phyloP scores from a whole-genome alignment of 1,284 basidiomycete genomes.

The Boletellus deceptivus region DNA sequence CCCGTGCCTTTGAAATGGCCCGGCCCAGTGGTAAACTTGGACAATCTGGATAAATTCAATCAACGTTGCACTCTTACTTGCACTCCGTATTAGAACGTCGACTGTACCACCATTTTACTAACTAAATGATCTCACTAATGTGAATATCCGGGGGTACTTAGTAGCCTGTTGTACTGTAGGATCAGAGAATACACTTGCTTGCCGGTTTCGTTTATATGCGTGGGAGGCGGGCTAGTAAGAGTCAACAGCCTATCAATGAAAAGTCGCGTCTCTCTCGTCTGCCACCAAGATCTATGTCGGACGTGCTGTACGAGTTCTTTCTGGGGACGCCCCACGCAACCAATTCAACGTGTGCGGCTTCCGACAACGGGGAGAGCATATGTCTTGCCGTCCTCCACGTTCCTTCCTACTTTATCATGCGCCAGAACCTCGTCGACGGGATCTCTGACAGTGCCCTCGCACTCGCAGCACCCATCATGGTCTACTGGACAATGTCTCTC shows the following conservation, averaged over 20 bases:
- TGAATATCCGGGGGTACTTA: conserved; percentile 30
- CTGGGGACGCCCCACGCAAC: neutral
- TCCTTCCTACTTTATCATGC: conserved; percentile 65
- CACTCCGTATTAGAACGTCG: conserved; percentile 21
- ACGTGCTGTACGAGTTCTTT: conserved; percentile 9
- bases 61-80: conserved; percentile 32
- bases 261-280: neutral
- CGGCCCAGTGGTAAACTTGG: conserved; percentile 27
- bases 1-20: conserved; percentile 16
- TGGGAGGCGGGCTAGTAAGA: conserved; percentile 8
- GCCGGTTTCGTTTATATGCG: conserved; percentile 4
- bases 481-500: conserved; percentile 87
- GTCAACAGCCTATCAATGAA: too few relatives aligned
- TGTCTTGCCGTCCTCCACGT: conserved; percentile 27
- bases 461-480: conserved; percentile 72
- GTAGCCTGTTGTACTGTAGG: conserved; percentile 36
- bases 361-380: conserved; percentile 25
- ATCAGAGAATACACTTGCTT: conserved; percentile 11
- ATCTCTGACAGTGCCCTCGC: conserved; percentile 76
- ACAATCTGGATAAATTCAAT: conserved; percentile 33
- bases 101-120: conserved; percentile 32
- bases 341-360: conserved; percentile 29
- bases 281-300: conserved; percentile 4
- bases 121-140: conserved; percentile 34
- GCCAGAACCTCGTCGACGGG: conserved; percentile 52